A percentile compares a stretch with the other conserved stretches of the same genome.
phyloP scores from a whole-genome alignment of 331 rosid genomes.

The Stylosanthes scabra region DNA sequence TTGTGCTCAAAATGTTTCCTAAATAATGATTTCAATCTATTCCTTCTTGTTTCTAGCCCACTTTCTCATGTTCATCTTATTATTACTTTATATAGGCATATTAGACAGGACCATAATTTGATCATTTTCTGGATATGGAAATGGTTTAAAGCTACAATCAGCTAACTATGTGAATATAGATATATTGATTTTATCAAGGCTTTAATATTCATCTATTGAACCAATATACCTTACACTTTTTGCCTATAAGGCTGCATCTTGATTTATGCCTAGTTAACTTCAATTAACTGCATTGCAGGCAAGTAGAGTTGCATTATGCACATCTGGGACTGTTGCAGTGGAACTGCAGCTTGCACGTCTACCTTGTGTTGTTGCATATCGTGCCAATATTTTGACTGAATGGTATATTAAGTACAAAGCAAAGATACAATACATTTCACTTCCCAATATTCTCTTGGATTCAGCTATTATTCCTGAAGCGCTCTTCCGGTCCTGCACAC shows the following conservation, averaged over 20 bases:
- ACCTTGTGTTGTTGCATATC: constrained; percentile 86
- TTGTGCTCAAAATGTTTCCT: constrained; percentile 10
- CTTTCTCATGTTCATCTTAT: constrained; percentile 15
- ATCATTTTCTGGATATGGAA: neutral
- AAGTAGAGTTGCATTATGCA: constrained; percentile 82
- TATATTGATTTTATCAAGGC: neutral
- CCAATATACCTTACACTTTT: constrained; percentile 16
- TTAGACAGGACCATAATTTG: neutral
- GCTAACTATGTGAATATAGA: constrained; percentile 19
- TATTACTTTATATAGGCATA: constrained; percentile 2
- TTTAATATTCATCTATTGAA: neutral
- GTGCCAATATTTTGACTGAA: constrained; percentile 87
- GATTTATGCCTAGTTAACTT: constrained; percentile 12
- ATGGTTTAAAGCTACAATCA: neutral
- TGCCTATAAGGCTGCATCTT: constrained; percentile 28
- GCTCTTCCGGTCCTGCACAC: constrained; percentile 74
- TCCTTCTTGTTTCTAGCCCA: neutral
- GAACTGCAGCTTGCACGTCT: constrained; percentile 87
- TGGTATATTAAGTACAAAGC: constrained; percentile 69
- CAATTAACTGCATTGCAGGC: constrained; percentile 62
- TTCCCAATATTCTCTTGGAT: constrained; percentile 85
- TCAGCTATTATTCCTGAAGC: constrained; percentile 82
- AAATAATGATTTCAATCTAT: neutral
- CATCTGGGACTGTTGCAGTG: constrained; percentile 87
- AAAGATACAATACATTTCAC: constrained; percentile 75